Conservation (phyloP, 306 rosid species). For the Cucurbita ficifolia region DNA sequence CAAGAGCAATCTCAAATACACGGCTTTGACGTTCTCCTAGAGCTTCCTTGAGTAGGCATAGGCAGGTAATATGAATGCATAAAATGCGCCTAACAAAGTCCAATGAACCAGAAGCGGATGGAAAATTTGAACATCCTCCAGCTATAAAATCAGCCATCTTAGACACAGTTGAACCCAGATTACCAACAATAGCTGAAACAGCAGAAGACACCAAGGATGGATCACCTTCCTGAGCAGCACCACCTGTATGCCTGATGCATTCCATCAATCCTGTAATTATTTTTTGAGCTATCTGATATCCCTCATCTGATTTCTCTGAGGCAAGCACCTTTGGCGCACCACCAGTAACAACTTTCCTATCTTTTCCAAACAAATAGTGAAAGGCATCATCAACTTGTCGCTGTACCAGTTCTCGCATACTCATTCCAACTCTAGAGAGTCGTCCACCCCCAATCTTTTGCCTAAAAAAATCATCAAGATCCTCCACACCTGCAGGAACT, state of each 20-base stretch:
- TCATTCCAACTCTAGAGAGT: constrained; percentile 55
- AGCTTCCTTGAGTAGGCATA: constrained; percentile 88
- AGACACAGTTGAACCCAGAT: constrained; percentile 48
- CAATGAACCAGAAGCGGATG: constrained; percentile 37
- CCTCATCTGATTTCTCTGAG: constrained; percentile 77
- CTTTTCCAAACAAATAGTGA: constrained; percentile 50
- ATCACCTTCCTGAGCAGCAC: constrained; percentile 99
- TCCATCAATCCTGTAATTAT: constrained; percentile 62
- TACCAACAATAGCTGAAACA: constrained; percentile 70
- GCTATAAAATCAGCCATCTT: constrained; percentile 49
- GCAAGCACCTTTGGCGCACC: constrained; percentile 45
- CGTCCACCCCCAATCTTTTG: constrained; percentile 78
- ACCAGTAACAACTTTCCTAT: constrained; percentile 47
- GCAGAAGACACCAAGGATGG: constrained; percentile 91
- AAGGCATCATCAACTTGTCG: constrained; percentile 53
- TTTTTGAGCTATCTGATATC: constrained; percentile 65
- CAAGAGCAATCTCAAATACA: constrained; percentile 94
- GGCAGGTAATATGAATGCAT: constrained; percentile 60
- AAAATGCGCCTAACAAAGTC: constrained; percentile 53
- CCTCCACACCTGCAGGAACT: constrained; percentile 82
- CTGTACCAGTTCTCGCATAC: constrained; percentile 82
- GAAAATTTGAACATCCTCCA: constrained; percentile 31
- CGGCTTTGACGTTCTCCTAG: constrained; percentile 95
- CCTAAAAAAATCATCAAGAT: constrained; percentile 84
- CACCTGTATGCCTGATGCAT: constrained; percentile 87